These are phyloP conservation scores for Yamadazyma sp. DNA, from an alignment of 805 yeast genomes.

Conservation along the genomic window DNA sequence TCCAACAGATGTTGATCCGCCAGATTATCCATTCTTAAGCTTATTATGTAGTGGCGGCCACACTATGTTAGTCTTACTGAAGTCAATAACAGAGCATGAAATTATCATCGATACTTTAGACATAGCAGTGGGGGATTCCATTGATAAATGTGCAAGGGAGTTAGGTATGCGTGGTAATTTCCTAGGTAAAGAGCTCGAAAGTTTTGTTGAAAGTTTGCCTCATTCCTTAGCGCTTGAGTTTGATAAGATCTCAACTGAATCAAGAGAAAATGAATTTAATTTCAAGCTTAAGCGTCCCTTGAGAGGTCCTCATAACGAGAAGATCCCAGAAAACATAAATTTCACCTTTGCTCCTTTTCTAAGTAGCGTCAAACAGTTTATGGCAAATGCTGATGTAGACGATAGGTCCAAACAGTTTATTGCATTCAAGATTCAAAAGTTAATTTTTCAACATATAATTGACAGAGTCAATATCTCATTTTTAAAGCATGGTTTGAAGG, in stretches of 20 bases:
- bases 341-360: slow-evolving; percentile 82
- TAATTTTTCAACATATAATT: slow-evolving; percentile 69
- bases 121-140: slow-evolving; percentile 89
- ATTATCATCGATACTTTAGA: slow-evolving; percentile 75
- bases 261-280: slow-evolving; percentile 21
- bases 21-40: slow-evolving; percentile 68
- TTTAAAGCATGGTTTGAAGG: slow-evolving; percentile 26
- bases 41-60: slow-evolving; percentile 92
- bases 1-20: slow-evolving; percentile 21
- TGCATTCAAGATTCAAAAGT: slow-evolving; percentile 59
- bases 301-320: slow-evolving; percentile 26
- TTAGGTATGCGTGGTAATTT: slow-evolving; percentile 77
- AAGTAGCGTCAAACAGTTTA: slow-evolving; percentile 45
- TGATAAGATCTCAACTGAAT: slow-evolving; percentile 17
- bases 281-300: slow-evolving; percentile 30
- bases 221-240: slow-evolving; percentile 25
- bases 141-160: slow-evolving; percentile 89
- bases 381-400: slow-evolving; percentile 7
- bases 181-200: slow-evolving; percentile 83
- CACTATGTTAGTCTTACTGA: slow-evolving; percentile 76
- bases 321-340: slow-evolving; percentile 24
- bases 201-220: slow-evolving; percentile 38
- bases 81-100: slow-evolving; percentile 60
- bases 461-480: slow-evolving; percentile 58
- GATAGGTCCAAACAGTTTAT: slow-evolving; percentile 43